Base-by-base conservation (phyloP, 139 green algal species). In the Chlorella sp. region DNA sequence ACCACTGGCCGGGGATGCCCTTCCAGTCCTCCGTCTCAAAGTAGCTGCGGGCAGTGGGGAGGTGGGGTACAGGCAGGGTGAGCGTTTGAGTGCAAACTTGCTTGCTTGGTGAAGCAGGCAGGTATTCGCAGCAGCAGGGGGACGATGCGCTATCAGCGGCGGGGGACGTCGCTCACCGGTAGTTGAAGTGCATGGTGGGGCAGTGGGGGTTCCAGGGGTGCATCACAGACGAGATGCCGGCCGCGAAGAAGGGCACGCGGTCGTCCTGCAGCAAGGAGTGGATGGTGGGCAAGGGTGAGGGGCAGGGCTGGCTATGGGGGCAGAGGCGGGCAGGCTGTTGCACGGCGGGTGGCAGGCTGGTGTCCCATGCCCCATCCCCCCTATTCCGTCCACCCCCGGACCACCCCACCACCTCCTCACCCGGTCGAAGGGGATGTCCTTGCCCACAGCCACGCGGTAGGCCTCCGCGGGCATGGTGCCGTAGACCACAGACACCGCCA, bases 101-200 rank as follows among this genome's bases (percentile, higher is more conserved):
- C n/a, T n/a, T n/a, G 68, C 30, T 75, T 24, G 38, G 30, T 1
- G 34, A 28, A 40, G 62, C 22, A 32, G 60, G 60, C 6, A 68
- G 22, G n/a, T 11, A 32, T 68, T 19, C 6, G 60, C 60, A 68
- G 19, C 60, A 73, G n/a, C 36, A 48, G 36, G 19, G 20, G n/a
- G n/a, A n/a, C n/a, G n/a, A n/a, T n/a, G n/a, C n/a, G n/a, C n/a
- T n/a, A n/a, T n/a, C n/a, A n/a, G n/a, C n/a, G n/a, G n/a, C n/a
- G n/a, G n/a, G n/a, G n/a, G n/a, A n/a, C n/a, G n/a, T n/a, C n/a
- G n/a, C 80, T 43, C 73, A 94, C 89, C 97, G 92, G 93, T 99
- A 99, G 94, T 99, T 99, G 92, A 99, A 99, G 94, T 99, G 97
- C 96, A 99, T 98, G 48, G 97, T 99, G 51, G 97, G 97, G 24